A percentile compares a stretch with the other conserved stretches of the same genome.
Conservation (phyloP, 306 rosid species). For the Sicyos edulis region DNA sequence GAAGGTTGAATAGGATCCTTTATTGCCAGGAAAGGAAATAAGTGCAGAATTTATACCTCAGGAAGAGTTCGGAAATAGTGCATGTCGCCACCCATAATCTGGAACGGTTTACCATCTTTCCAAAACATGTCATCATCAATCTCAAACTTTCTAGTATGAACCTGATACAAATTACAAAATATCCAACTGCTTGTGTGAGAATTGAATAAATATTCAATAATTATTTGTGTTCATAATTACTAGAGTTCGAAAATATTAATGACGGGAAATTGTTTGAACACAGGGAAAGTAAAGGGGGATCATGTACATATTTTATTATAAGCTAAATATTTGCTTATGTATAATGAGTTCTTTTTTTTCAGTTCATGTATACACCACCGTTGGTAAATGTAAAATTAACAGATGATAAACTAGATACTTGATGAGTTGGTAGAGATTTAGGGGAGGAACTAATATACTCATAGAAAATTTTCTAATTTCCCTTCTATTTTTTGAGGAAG, state of each 20-base stretch:
- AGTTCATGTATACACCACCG: no score
- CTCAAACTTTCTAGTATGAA: conserved; percentile 45
- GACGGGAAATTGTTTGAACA: not conserved
- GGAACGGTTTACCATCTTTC: conserved; percentile 77
- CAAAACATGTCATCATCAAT: conserved; percentile 65
- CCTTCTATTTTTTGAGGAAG: no score
- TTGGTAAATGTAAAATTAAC: no score
- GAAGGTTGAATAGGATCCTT: not conserved
- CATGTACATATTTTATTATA: not conserved
- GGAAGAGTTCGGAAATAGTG: conserved; percentile 91
- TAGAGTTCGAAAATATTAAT: not conserved
- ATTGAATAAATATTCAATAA: no score
- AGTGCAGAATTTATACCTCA: conserved; percentile 43
- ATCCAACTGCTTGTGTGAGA: not conserved
- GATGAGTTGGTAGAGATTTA: no score
- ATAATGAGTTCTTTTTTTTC: no score
- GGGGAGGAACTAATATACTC: no score
- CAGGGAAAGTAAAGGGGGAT: no score
- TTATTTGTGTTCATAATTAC: no score
- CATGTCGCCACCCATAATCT: conserved; percentile 88
- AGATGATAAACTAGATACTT: no score
- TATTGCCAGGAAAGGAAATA: not conserved
- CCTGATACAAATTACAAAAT: conserved; percentile 33
- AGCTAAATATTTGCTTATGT: not conserved
- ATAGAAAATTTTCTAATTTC: no score